Evolutionary conservation across 2,329 filamentous ascomycete species (phyloP), one percentile per base, ranked within the genome.

Genomic region (Diaporthe destruens): DNA sequence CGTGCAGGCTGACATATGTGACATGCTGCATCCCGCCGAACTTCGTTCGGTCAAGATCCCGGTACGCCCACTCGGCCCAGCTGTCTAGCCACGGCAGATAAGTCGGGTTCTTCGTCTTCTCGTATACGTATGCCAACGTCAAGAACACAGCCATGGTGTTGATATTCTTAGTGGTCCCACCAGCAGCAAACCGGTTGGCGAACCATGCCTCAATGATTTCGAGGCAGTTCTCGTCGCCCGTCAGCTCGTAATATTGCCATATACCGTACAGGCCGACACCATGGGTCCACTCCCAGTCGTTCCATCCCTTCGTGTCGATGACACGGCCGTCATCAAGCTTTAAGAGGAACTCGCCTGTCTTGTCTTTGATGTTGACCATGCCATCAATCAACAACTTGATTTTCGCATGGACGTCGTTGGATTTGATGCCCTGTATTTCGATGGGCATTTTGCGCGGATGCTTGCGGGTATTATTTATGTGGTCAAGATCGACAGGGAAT

Each of bases 221-320:
- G 25, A 94, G 86, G 70, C 89, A 88, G 39, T 84, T 81, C 1
- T 84, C 80, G 39, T 91, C 89, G 59, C 90, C 90, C 0, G 92
- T 94, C 76, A 95, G 82, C 72, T 90, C 89, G 82, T 95, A 92
- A 85, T 95, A 95, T 79, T 94, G 92, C 90, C 92, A 95, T 70
- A 96, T 88, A 36, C 93, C 93, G 81, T 95, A 94, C 25, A 95
- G 88, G 6, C 93, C 93, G 77, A 95, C 89, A 55, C 93, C 93
- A 80, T 95, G 93, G 1, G 92, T 94, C 92, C 92, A 94, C 82
- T 95, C 93, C 93, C 93, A 95, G 78, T 91, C 91, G 75, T 92
- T 88, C 93, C 93, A 96, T 72, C 92, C 93, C 82, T 96, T 96
- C 72, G 93, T 95, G 81, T 95, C 93, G 78, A 96, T 95, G 65